Percentiles rank a stretch among this genome's conserved stretches.
These are phyloP conservation scores for Schizophyllum amplum DNA, from an alignment of 1,284 basidiomycete genomes.

Conservation along the genomic window DNA sequence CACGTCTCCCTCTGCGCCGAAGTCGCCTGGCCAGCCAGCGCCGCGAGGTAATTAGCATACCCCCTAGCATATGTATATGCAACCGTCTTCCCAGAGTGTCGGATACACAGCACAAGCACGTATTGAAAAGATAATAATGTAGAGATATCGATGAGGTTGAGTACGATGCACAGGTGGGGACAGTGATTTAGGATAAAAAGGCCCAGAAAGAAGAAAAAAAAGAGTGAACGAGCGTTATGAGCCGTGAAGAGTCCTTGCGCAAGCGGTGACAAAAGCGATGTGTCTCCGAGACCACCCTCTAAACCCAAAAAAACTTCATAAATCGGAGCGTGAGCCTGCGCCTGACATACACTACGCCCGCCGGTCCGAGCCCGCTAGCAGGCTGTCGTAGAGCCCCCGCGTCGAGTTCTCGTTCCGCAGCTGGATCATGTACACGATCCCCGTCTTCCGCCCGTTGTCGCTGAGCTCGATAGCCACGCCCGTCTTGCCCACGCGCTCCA, in stretches of 20 bases:
- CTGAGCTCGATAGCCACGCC: conserved; percentile 96
- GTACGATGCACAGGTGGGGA: background rate
- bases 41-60: background rate
- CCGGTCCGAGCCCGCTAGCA: conserved; percentile 85
- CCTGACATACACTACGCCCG: background rate
- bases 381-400: conserved; percentile 76
- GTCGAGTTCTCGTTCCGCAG: conserved; percentile 85
- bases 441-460: conserved; percentile 84
- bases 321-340: background rate
- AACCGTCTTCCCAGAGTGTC: conserved; percentile 2
- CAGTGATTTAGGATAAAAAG: background rate
- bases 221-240: conserved; percentile 5
- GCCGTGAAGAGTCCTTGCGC: background rate
- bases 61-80: background rate
- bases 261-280: background rate
- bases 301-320: conserved; percentile 2
- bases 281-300: conserved; percentile 5
- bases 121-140: conserved; percentile 3
- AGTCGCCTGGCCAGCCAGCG: conserved; percentile 14
- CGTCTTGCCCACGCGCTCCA: conserved; percentile 96
- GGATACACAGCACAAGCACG: conserved; percentile 19
- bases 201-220: background rate
- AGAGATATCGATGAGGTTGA: conserved; percentile 5
- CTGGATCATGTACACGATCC: conserved; percentile 97
- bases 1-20: conserved; percentile 74